Evolutionary conservation across 208 protist genomes (phyloP).

Genomic region (Crithidia bombi): DNA sequence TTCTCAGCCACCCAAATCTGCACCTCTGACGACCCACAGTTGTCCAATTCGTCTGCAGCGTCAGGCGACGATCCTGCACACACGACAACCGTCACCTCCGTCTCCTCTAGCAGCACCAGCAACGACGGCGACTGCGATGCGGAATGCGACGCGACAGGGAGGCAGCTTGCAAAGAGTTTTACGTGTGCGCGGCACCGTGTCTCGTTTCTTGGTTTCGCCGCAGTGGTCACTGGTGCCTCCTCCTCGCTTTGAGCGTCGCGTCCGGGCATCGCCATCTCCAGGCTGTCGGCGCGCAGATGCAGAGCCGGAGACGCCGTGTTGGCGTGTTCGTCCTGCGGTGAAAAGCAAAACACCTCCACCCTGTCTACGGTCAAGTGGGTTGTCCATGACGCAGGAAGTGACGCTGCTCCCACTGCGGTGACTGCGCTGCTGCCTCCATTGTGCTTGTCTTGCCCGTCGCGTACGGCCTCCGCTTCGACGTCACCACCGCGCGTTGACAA

Average conservation of each 20-base stretch:
- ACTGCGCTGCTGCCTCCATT: background rate
- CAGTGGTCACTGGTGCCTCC: background rate
- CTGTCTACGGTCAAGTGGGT: slow-evolving; percentile 4
- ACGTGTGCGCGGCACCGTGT: background rate
- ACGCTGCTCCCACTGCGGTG: background rate
- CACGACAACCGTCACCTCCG: background rate
- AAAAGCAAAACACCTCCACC: slow-evolving; percentile 27
- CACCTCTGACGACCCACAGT: background rate
- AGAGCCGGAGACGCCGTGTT: background rate
- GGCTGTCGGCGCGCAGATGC: background rate
- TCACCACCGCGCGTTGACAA: background rate
- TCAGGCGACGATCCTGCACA: background rate
- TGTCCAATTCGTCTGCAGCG: background rate
- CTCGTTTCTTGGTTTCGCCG: background rate
- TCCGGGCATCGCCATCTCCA: background rate
- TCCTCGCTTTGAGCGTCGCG: background rate
- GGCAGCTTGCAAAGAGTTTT: background rate
- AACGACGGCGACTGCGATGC: background rate
- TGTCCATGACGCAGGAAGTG: background rate
- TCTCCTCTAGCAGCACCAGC: slow-evolving; percentile 11
- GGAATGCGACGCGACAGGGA: too few relatives aligned
- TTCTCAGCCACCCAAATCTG: background rate
- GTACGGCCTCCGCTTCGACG: too few relatives aligned
- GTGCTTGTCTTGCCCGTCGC: background rate
- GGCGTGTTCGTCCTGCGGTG: background rate